phyloP scores from a whole-genome alignment of 164 flowering plant genomes.

The Stephania cephalantha region DNA sequence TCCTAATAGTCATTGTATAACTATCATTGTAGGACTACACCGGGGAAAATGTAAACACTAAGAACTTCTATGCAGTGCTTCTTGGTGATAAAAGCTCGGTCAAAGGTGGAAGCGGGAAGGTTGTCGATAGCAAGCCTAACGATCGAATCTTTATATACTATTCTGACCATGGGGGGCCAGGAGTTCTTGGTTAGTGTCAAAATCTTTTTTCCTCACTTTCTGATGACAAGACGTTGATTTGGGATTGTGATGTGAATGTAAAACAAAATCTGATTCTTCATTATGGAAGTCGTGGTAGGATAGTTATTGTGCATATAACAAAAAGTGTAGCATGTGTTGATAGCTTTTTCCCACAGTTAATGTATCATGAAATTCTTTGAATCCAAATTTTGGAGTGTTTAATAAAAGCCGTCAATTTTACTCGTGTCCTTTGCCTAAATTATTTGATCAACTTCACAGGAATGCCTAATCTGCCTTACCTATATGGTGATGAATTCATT shows the following conservation, averaged over 20 bases:
- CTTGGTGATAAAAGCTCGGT: conserved; percentile 64
- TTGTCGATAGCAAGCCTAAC: conserved; percentile 60
- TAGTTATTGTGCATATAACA: not conserved
- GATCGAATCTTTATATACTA: conserved; percentile 82
- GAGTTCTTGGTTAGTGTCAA: conserved; percentile 73
- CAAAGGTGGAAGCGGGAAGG: conserved; percentile 90
- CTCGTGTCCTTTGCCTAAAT: not conserved
- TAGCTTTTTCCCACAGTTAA: not conserved
- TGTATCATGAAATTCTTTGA: not conserved
- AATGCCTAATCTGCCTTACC: conserved; percentile 70
- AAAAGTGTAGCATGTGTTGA: not conserved
- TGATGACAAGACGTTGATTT: not conserved
- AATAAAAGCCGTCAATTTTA: not conserved
- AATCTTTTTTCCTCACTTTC: not conserved
- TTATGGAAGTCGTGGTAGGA: not conserved
- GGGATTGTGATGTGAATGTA: not conserved
- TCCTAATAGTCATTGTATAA: too few relatives aligned
- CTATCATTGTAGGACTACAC: conserved; percentile 27
- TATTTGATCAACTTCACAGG: conserved; percentile 30
- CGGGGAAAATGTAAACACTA: conserved; percentile 55
- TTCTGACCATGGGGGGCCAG: conserved; percentile 96
- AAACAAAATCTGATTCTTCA: not conserved
- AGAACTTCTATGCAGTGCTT: conserved; percentile 76
- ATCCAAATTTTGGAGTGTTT: not conserved
- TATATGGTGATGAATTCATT: conserved; percentile 72